phyloP scores from a whole-genome alignment of 441 rosid genomes.

The Pelargonium fulgidum region DNA sequence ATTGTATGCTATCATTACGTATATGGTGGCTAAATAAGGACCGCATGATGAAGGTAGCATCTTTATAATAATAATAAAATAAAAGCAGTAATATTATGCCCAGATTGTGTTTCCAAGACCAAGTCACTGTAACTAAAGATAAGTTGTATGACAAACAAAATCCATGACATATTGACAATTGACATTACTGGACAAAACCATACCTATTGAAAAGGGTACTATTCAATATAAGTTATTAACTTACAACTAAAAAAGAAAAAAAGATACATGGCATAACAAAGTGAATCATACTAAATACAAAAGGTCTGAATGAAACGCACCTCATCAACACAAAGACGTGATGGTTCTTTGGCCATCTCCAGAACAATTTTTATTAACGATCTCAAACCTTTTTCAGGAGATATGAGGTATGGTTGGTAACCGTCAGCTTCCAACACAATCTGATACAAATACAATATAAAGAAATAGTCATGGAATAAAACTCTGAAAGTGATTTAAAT shows the following conservation, averaged over 20 bases:
- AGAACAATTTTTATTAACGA: constrained; percentile 87
- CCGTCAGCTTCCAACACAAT: constrained; percentile 95
- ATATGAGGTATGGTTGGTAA: constrained; percentile 95
- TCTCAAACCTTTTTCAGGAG: constrained; percentile 95
- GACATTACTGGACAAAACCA: neutral
- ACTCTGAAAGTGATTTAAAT: neutral
- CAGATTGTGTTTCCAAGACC: neutral
- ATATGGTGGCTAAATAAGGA: neutral
- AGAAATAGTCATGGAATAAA: neutral
- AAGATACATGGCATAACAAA: neutral
- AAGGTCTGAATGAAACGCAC: constrained; percentile 25
- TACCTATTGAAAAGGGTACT: too few relatives aligned
- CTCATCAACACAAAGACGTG: constrained; percentile 88
- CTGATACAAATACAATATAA: constrained; percentile 29
- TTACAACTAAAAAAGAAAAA: neutral
- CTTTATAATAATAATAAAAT: too few relatives aligned
- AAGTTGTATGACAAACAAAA: neutral
- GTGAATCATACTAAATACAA: constrained; percentile 2
- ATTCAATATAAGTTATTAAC: neutral
- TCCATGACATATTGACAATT: neutral
- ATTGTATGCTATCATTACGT: neutral
- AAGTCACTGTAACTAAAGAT: neutral
- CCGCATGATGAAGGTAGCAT: too few relatives aligned
- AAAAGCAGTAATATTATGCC: neutral
- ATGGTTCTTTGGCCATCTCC: constrained; percentile 93